Conservation (phyloP, 768 basidiomycete species). For the Suillus ampliporus region DNA sequence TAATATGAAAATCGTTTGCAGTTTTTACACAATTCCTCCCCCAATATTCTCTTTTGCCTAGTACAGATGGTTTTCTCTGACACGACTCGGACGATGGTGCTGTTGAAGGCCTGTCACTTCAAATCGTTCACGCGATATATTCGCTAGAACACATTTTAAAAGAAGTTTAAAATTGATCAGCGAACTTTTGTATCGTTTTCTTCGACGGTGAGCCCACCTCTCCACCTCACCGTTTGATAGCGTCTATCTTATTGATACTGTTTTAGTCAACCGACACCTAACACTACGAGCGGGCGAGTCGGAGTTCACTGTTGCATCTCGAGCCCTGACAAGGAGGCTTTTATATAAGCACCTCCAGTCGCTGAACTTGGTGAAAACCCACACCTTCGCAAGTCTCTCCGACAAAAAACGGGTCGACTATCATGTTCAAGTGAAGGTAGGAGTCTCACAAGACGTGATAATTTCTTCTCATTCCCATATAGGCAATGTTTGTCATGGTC, state of each 20-base stretch:
- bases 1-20: too few species aligned
- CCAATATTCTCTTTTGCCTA: too few species aligned
- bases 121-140: slow-evolving; percentile 65
- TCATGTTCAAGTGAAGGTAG: slow-evolving; percentile 46
- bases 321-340: slow-evolving; percentile 56
- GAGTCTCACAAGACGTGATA: not conserved
- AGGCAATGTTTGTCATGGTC: slow-evolving; percentile 74
- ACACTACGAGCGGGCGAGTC: slow-evolving; percentile 45
- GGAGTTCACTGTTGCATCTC: slow-evolving; percentile 47
- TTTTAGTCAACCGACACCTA: slow-evolving; percentile 50
- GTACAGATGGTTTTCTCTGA: not conserved
- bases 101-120: slow-evolving; percentile 57
- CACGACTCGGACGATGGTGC: not conserved
- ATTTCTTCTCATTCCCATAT: not conserved
- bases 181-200: slow-evolving; percentile 68
- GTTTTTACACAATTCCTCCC: too few species aligned
- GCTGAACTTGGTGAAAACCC: slow-evolving; percentile 46
- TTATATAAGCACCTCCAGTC: slow-evolving; percentile 54
- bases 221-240: not conserved
- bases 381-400: slow-evolving; percentile 49
- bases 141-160: slow-evolving; percentile 56
- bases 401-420: slow-evolving; percentile 59
- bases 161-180: slow-evolving; percentile 54
- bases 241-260: not conserved
- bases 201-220: slow-evolving; percentile 50